These are phyloP conservation scores for Penicillium sp. DNA, from an alignment of 2,329 filamentous ascomycete species.

Conservation along the genomic window DNA sequence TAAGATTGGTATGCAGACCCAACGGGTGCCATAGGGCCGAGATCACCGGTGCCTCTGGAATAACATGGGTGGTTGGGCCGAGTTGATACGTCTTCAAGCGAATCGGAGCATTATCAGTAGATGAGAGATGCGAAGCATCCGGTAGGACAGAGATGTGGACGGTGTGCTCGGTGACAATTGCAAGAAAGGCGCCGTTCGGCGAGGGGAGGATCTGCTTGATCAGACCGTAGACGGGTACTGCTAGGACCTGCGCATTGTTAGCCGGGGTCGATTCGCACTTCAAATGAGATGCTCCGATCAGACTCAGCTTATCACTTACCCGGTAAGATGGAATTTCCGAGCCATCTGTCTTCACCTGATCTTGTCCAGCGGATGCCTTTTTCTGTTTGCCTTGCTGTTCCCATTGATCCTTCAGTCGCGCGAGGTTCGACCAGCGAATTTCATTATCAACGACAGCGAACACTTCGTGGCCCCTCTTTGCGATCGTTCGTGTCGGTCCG, in stretches of 20 bases:
- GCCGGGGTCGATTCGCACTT: constrained; percentile 1
- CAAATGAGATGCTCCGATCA: neutral
- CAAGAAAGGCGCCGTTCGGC: constrained; percentile 76
- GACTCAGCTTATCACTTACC: constrained; percentile 19
- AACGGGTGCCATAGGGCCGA: constrained; percentile 91
- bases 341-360: constrained; percentile 24
- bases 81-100: constrained; percentile 85
- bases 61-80: constrained; percentile 88
- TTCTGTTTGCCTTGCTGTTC: constrained; percentile 40
- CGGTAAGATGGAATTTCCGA: constrained; percentile 37
- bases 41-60: constrained; percentile 75
- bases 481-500: constrained; percentile 64
- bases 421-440: constrained; percentile 86
- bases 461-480: constrained; percentile 77
- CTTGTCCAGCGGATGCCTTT: constrained; percentile 20
- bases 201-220: constrained; percentile 85
- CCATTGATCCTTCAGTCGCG: constrained; percentile 68
- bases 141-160: constrained; percentile 85
- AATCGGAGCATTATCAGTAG: constrained; percentile 65
- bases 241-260: constrained; percentile 60
- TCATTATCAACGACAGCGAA: constrained; percentile 88
- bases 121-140: constrained; percentile 71
- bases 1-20: constrained; percentile 63
- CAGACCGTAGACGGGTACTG: constrained; percentile 72
- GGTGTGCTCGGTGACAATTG: constrained; percentile 82